Percentiles rank a stretch among this genome's conserved stretches.
These are phyloP conservation scores for Parasitella parasitica DNA, from an alignment of 371 early-diverging fungal genomes.

Conservation along the genomic window DNA sequence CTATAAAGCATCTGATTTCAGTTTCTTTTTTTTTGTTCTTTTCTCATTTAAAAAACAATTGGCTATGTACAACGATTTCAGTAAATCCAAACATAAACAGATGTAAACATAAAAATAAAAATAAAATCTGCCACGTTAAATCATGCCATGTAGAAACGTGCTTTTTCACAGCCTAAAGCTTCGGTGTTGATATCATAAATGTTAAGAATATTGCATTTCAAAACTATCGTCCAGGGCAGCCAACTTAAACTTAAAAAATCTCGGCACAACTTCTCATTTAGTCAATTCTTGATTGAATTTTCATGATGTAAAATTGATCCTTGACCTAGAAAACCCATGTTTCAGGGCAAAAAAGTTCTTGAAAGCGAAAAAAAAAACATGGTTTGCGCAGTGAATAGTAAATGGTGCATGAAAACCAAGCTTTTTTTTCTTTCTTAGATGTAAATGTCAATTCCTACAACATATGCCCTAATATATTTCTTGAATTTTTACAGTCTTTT, in stretches of 20 bases:
- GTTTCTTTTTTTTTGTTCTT: no score
- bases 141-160: neutral
- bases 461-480: neutral
- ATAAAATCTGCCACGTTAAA: neutral
- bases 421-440: neutral
- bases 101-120: neutral
- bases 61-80: no score
- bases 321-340: neutral
- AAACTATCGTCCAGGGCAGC: neutral
- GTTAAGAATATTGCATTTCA: neutral
- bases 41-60: neutral
- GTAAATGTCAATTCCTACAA: no score
- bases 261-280: neutral
- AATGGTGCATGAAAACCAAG: neutral
- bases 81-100: no score
- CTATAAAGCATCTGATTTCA: neutral
- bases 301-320: neutral
- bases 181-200: neutral
- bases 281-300: neutral
- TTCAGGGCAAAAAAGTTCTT: neutral
- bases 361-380: neutral
- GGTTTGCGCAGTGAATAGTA: neutral
- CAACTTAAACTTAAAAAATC: neutral
- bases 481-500: neutral
- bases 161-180: neutral